Percentiles rank a stretch among this genome's conserved stretches.
These are phyloP conservation scores for Elsinoe necatrix DNA, from an alignment of 2,329 filamentous ascomycete genomes.

Conservation along the genomic window DNA sequence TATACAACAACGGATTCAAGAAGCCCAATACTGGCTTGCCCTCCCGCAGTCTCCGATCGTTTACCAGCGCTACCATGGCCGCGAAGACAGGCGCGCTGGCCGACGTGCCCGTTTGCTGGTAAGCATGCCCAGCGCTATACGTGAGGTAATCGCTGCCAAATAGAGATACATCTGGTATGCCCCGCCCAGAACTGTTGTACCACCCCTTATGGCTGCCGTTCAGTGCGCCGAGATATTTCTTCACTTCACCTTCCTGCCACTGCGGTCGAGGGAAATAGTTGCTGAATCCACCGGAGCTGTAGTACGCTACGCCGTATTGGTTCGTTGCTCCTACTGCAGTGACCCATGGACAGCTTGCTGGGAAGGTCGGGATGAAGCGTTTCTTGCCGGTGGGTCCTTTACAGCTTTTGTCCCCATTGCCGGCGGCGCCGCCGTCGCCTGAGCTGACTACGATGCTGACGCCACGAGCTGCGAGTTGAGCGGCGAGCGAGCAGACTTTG, in stretches of 20 bases:
- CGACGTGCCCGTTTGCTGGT: conserved; percentile 37
- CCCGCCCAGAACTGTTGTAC: conserved; percentile 1
- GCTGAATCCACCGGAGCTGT: conserved; percentile 22
- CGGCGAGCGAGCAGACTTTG: conserved; percentile 54
- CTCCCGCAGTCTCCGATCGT: conserved; percentile 49
- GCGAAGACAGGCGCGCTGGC: conserved; percentile 51
- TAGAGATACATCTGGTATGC: conserved; percentile 14
- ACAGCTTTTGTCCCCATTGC: conserved; percentile 26
- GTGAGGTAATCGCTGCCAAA: conserved; percentile 20
- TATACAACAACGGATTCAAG: conserved; percentile 53
- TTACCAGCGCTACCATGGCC: conserved; percentile 52
- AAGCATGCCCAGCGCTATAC: conserved; percentile 28
- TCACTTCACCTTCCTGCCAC: conserved; percentile 14
- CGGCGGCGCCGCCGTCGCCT: conserved; percentile 53
- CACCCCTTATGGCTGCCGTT: conserved; percentile 3
- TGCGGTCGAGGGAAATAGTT: neutral
- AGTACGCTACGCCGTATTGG: conserved; percentile 36
- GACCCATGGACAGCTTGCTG: conserved; percentile 22
- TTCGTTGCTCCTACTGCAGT: conserved; percentile 36
- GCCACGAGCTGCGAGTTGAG: conserved; percentile 55
- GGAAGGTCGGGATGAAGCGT: conserved; percentile 16
- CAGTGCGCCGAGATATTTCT: conserved; percentile 7
- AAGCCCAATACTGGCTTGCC: conserved; percentile 46
- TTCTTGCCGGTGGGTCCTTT: conserved; percentile 16
- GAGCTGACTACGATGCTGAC: conserved; percentile 52